Base-by-base conservation (phyloP, 2,329 filamentous ascomycete genomes). In the Alternaria atra region DNA sequence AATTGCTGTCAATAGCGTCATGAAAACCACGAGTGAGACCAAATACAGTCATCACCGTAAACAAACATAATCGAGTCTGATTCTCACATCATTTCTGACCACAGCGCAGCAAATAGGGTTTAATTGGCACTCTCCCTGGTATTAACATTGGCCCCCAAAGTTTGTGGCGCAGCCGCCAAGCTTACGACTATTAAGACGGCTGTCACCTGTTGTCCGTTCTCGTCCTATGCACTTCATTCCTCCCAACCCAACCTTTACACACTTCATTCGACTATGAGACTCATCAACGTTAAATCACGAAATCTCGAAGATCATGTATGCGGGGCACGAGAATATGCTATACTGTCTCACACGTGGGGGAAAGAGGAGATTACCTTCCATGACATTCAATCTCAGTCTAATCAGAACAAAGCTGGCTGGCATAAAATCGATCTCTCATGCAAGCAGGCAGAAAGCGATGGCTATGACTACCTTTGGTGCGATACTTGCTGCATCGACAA, bases 291-390 rank as follows among this genome's bases (percentile, higher is more conserved):
- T 7, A n/a, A n/a, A n/a, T n/a, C n/a, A n/a, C n/a, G n/a, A n/a
- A n/a, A n/a, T n/a, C n/a, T n/a, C n/a, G n/a, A n/a, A n/a, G n/a
- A n/a, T n/a, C n/a, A n/a, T n/a, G n/a, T n/a, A n/a, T n/a, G n/a
- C n/a, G n/a, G n/a, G n/a, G n/a, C n/a, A n/a, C n/a, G n/a, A n/a
- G n/a, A n/a, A n/a, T n/a, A n/a, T n/a, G n/a, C n/a, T n/a, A n/a
- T n/a, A n/a, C 8, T 48, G 30, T 48, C 46, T 34, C 46, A 48
- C 30, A 34, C 12, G 15, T 48, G 46, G 29, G 30, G 12, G 9
- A 0, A 1, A 6, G 7, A 34, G 17, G 30, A 34, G 12, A 34
- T 48, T 2, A 25, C 8, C 7, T 25, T 48, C 3, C n/a, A 1
- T 17, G 30, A 25, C 2, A 48, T 48, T 13, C 1, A 32, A 7